A percentile compares a stretch with the other conserved stretches of the same genome.
Evolutionary conservation across 108 stramenopile genomes (phyloP).

Genomic region (Fistulifera solaris): DNA sequence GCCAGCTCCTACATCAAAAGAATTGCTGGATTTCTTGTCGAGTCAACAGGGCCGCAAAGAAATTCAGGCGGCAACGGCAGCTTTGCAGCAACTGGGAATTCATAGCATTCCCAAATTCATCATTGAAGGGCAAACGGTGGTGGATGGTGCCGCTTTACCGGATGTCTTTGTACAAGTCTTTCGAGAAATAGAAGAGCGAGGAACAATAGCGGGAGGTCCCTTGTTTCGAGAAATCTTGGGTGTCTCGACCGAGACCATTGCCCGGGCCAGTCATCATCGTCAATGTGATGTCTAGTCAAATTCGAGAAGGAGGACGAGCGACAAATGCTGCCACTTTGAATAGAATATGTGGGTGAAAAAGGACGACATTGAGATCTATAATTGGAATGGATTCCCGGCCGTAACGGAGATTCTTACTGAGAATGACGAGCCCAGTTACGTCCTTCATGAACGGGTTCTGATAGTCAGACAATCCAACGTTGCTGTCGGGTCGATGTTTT

Average conservation of each 20-base stretch:
- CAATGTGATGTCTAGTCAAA: too few species aligned
- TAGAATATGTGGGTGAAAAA: too few species aligned
- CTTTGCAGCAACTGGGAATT: conserved; percentile 46
- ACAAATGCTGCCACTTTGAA: too few species aligned
- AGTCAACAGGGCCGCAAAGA: conserved; percentile 53
- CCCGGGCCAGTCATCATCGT: conserved; percentile 48
- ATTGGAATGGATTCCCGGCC: too few species aligned
- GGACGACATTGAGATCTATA: too few species aligned
- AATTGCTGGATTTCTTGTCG: conserved; percentile 56
- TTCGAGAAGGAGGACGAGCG: too few species aligned
- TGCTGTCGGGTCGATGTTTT: too few species aligned
- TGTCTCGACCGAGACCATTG: conserved; percentile 32
- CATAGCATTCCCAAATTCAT: conserved; percentile 83
- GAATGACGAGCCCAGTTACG: too few species aligned
- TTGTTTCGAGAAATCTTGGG: conserved; percentile 69
- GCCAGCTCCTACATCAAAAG: conserved; percentile 9
- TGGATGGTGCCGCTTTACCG: conserved; percentile 64
- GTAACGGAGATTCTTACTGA: too few species aligned
- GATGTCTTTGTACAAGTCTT: conserved; percentile 57
- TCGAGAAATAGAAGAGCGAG: conserved; percentile 57
- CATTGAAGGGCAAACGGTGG: conserved; percentile 58
- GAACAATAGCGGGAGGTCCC: conserved; percentile 36
- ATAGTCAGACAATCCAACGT: too few species aligned
- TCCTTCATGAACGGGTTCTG: too few species aligned
- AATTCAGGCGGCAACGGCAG: conserved; percentile 45